A percentile compares a stretch with the other conserved stretches of the same genome.
These are phyloP conservation scores for Metschnikowia rubicola DNA, from an alignment of 805 yeast genomes.

Conservation along the genomic window DNA sequence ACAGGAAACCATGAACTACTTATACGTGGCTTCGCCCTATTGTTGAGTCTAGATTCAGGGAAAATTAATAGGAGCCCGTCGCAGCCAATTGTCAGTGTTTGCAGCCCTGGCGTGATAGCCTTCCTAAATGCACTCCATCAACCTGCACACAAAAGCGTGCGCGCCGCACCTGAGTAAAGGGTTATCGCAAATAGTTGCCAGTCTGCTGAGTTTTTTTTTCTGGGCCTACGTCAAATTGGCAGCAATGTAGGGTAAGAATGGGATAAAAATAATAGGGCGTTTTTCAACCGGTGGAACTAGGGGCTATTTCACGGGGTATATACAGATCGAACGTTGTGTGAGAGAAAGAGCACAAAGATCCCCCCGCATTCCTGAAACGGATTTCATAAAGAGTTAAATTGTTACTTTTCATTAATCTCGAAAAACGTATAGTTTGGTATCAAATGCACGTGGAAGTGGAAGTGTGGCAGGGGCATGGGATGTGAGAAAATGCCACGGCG, in stretches of 20 bases:
- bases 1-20: conserved; percentile 1
- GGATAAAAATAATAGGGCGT: not conserved
- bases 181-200: conserved; percentile 3
- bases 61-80: conserved; percentile 3
- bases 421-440: no score
- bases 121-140: not conserved
- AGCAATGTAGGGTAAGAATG: not conserved
- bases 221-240: conserved; percentile 7
- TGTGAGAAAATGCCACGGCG: not conserved
- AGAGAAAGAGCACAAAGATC: no score
- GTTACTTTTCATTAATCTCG: not conserved
- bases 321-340: no score
- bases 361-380: no score
- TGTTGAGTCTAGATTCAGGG: not conserved
- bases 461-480: no score
- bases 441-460: no score
- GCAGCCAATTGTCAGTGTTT: conserved; percentile 8
- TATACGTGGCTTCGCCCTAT: conserved; percentile 4
- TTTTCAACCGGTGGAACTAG: no score
- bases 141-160: not conserved
- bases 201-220: not conserved
- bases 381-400: no score
- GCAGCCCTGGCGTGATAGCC: conserved; percentile 5
- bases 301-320: no score
- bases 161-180: conserved; percentile 2